Evolutionary conservation across 2,329 filamentous ascomycete species (phyloP).

Genomic region (Teratosphaeria destructans): DNA sequence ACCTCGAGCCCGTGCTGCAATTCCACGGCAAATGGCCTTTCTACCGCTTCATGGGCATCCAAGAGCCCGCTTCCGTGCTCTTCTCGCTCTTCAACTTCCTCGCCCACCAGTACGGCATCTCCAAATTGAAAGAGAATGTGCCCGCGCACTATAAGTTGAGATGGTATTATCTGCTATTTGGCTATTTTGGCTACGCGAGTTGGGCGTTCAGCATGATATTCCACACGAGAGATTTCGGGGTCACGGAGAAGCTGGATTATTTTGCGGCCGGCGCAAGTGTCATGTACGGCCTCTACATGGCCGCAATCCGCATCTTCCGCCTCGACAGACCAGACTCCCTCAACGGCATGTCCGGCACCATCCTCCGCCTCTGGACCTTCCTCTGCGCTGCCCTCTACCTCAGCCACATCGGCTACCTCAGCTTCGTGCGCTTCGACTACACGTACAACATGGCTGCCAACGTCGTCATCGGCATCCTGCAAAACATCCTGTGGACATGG

Average conservation of each 20-base stretch:
- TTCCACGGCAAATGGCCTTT: slow-evolving; percentile 99
- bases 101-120: slow-evolving; percentile 70
- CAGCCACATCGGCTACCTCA: slow-evolving; percentile 72
- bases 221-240: slow-evolving; percentile 73
- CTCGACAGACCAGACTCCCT: slow-evolving; percentile 50
- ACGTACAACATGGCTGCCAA: slow-evolving; percentile 98
- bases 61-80: slow-evolving; percentile 87
- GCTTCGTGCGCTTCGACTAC: slow-evolving; percentile 84
- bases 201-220: slow-evolving; percentile 90
- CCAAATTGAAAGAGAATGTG: slow-evolving; percentile 57
- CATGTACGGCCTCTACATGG: slow-evolving; percentile 82
- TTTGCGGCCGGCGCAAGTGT: slow-evolving; percentile 86
- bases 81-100: slow-evolving; percentile 88
- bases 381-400: slow-evolving; percentile 62
- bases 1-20: slow-evolving; percentile 63
- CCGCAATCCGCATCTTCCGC: slow-evolving; percentile 70
- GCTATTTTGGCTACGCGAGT: slow-evolving; percentile 67
- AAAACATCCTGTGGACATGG: slow-evolving; percentile 76
- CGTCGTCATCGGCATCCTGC: slow-evolving; percentile 65
- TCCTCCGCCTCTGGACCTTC: slow-evolving; percentile 65
- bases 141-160: slow-evolving; percentile 65
- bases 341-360: slow-evolving; percentile 20
- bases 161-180: slow-evolving; percentile 69
- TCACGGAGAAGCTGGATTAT: slow-evolving; percentile 93
- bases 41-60: slow-evolving; percentile 76